Percentiles rank a stretch among this genome's conserved stretches.
Conservation (phyloP, 495 filamentous ascomycete genomes). For the Aspergillus mulundensis region DNA sequence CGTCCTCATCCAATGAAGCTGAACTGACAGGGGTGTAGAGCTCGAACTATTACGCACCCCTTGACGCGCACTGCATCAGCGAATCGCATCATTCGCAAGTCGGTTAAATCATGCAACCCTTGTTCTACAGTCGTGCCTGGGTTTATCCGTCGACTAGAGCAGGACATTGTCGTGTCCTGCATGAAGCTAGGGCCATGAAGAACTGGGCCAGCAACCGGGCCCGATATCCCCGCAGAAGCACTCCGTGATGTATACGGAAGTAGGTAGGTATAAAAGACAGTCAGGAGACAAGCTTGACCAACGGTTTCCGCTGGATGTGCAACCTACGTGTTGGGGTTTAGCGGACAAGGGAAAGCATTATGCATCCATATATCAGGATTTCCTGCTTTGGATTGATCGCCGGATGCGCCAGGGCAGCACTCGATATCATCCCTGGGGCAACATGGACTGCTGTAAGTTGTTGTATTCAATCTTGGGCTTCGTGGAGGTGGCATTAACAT, state of each 20-base stretch:
- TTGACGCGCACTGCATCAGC: too few relatives aligned
- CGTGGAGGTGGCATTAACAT: neutral
- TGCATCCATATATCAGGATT: neutral
- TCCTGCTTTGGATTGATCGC: neutral
- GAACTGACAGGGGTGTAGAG: neutral
- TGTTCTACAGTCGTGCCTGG: neutral
- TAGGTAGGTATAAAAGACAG: neutral
- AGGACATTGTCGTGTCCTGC: neutral
- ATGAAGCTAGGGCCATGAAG: neutral
- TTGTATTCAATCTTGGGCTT: neutral
- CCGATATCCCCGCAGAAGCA: neutral
- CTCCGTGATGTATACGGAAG: neutral
- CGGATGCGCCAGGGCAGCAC: neutral
- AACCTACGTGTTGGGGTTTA: neutral
- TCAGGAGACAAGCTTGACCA: neutral
- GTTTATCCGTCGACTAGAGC: neutral
- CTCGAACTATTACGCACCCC: too few relatives aligned
- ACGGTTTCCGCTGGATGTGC: too few relatives aligned
- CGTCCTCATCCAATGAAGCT: neutral
- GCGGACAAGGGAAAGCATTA: neutral
- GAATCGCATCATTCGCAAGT: too few relatives aligned
- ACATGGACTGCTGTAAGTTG: slow-evolving; percentile 17
- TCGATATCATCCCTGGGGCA: slow-evolving; percentile 13
- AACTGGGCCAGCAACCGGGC: neutral
- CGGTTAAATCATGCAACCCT: too few relatives aligned